Conservation (phyloP, 2,329 filamentous ascomycete genomes). For the Penicillium occitanis region DNA sequence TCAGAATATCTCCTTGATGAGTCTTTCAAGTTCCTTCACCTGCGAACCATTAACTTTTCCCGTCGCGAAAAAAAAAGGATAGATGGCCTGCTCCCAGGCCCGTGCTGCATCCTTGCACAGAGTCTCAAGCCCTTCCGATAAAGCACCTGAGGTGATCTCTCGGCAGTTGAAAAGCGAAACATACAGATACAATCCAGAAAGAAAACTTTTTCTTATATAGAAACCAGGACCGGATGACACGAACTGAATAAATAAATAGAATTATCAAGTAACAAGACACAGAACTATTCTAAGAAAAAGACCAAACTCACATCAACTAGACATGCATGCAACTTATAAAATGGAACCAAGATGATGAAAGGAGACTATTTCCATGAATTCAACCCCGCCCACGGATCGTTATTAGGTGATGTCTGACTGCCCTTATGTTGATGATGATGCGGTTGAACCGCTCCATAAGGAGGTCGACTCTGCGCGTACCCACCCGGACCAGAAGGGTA, state of each 20-base stretch:
- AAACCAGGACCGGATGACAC: not conserved
- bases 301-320: not conserved
- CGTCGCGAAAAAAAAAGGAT: too few relatives aligned
- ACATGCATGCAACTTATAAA: not conserved
- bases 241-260: not conserved
- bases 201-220: not conserved
- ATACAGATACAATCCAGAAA: not conserved
- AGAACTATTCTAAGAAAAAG: not conserved
- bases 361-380: slow-evolving; percentile 63
- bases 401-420: slow-evolving; percentile 25
- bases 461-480: slow-evolving; percentile 53
- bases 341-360: not conserved
- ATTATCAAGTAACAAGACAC: not conserved
- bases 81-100: too few relatives aligned
- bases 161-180: not conserved
- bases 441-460: slow-evolving; percentile 36
- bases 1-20: too few relatives aligned
- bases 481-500: slow-evolving; percentile 56
- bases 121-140: too few relatives aligned
- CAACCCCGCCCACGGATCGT: slow-evolving; percentile 69
- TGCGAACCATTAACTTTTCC: too few relatives aligned
- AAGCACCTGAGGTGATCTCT: not conserved
- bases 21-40: too few relatives aligned
- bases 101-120: too few relatives aligned
- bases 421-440: slow-evolving; percentile 38